These are phyloP conservation scores for Spizellomyces sp. DNA, from an alignment of 192 early-diverging fungal species.

Conservation along the genomic window DNA sequence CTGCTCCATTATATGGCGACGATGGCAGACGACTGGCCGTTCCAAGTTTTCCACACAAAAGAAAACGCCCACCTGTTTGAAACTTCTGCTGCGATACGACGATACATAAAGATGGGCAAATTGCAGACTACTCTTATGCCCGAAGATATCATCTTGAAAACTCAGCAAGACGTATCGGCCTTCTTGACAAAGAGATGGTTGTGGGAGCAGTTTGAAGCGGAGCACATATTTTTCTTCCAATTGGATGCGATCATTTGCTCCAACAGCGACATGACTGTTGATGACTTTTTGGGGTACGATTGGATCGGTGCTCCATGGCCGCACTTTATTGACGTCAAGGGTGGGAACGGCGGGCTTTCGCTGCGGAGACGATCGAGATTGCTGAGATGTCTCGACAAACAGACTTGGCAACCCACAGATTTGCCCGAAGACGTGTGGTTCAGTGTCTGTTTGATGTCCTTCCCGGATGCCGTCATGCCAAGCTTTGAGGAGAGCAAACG, in stretches of 20 bases:
- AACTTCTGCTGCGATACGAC: neutral
- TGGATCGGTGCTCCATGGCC: conserved; percentile 32
- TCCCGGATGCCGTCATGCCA: conserved; percentile 23
- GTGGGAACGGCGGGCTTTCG: conserved; percentile 29
- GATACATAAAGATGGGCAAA: conserved; percentile 22
- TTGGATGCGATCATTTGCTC: conserved; percentile 28
- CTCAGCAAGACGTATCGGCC: conserved; percentile 2
- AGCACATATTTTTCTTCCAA: conserved; percentile 32
- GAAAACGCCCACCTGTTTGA: neutral
- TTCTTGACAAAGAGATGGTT: conserved; percentile 16
- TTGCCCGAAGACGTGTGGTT: conserved; percentile 26
- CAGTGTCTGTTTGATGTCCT: conserved; percentile 9
- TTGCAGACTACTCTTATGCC: conserved; percentile 3
- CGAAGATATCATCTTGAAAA: conserved; percentile 1
- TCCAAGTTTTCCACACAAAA: conserved; percentile 10
- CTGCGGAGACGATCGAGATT: conserved; percentile 18
- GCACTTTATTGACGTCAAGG: conserved; percentile 5
- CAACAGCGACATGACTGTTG: conserved; percentile 9
- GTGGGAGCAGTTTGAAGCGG: conserved; percentile 18
- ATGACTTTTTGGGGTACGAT: conserved; percentile 20
- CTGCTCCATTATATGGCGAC: conserved; percentile 32
- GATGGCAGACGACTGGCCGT: conserved; percentile 26
- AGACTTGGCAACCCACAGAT: conserved; percentile 5
- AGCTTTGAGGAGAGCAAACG: conserved; percentile 21
- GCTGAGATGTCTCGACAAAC: conserved; percentile 19